Conservation (phyloP, 1,284 basidiomycete genomes). For the Ustilago esculenta region DNA sequence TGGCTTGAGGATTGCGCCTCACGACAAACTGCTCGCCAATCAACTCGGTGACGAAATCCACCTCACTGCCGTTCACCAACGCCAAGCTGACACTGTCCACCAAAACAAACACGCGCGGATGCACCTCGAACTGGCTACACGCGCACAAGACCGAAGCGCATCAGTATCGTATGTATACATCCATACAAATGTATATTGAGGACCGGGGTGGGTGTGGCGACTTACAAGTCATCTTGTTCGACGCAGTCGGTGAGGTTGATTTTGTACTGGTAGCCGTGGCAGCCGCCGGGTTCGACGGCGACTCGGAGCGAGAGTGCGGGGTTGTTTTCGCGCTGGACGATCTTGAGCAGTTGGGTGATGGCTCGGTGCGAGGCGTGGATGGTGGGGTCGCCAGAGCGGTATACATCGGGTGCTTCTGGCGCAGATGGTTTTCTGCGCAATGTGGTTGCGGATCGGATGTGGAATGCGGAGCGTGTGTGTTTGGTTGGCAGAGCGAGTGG, state of each 20-base stretch:
- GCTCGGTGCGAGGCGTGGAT: slow-evolving; percentile 60
- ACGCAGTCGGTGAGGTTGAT: slow-evolving; percentile 76
- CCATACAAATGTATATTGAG: no score
- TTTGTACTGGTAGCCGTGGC: slow-evolving; percentile 92
- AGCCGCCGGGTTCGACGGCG: slow-evolving; percentile 86
- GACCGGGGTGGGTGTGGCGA: no score
- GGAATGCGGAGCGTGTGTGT: no score
- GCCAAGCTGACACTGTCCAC: slow-evolving; percentile 83
- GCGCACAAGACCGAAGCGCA: no score
- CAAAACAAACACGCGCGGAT: slow-evolving; percentile 69
- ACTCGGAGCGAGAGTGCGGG: slow-evolving; percentile 76
- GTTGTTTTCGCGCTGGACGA: slow-evolving; percentile 71
- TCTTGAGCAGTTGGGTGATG: slow-evolving; percentile 52
- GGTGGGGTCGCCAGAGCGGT: slow-evolving; percentile 46
- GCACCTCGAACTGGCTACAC: slow-evolving; percentile 74
- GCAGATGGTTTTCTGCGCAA: slow-evolving; percentile 44
- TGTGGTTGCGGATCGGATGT: slow-evolving; percentile 15
- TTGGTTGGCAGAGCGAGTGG: no score
- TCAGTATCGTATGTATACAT: no score
- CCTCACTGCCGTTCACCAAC: slow-evolving; percentile 81
- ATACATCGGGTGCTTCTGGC: slow-evolving; percentile 60
- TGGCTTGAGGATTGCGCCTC: slow-evolving; percentile 82
- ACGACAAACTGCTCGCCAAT: slow-evolving; percentile 87
- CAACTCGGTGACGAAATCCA: slow-evolving; percentile 89
- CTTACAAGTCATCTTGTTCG: slow-evolving; percentile 78